These are phyloP conservation scores for Leptographium wingfieldii DNA, from an alignment of 2,329 filamentous ascomycete species.

Conservation along the genomic window DNA sequence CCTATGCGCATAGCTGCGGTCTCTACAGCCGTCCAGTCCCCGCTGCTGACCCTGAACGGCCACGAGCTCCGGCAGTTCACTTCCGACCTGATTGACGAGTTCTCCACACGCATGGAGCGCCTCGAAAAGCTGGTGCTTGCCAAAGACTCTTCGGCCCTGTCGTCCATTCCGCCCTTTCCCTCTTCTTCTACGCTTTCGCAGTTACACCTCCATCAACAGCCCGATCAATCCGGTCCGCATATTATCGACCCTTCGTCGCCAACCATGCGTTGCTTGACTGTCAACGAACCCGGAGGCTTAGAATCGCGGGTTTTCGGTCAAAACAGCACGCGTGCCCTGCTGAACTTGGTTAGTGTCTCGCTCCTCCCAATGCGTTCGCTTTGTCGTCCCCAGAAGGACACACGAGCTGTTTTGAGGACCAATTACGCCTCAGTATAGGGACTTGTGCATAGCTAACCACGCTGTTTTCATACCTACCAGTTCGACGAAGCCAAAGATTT, in stretches of 20 bases:
- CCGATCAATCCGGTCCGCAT: not conserved
- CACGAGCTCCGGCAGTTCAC: conserved; percentile 14
- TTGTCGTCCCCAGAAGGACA: too few relatives aligned
- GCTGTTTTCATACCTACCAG: conserved; percentile 16
- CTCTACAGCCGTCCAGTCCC: conserved; percentile 1
- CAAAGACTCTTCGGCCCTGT: conserved; percentile 17
- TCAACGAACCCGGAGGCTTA: conserved; percentile 33
- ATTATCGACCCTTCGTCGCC: conserved; percentile 16
- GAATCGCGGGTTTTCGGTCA: conserved; percentile 41
- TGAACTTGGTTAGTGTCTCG: conserved; percentile 35
- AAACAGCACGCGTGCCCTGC: conserved; percentile 37
- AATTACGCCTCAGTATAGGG: too few relatives aligned
- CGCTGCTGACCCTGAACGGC: conserved; percentile 14
- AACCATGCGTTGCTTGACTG: conserved; percentile 36
- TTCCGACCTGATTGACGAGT: conserved; percentile 28
- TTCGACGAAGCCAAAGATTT: conserved; percentile 42
- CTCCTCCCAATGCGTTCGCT: not conserved
- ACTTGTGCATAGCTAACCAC: too few relatives aligned
- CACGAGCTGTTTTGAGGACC: too few relatives aligned
- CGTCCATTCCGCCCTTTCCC: conserved; percentile 8
- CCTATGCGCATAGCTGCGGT: not conserved
- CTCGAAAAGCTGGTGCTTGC: conserved; percentile 37
- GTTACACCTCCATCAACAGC: conserved; percentile 12
- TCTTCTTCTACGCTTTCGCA: conserved; percentile 13
- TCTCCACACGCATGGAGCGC: conserved; percentile 36